Percentiles rank a stretch among this genome's conserved stretches.
phyloP scores from a whole-genome alignment of 305 asterid genomes.

The Fraxinus latifolia region DNA sequence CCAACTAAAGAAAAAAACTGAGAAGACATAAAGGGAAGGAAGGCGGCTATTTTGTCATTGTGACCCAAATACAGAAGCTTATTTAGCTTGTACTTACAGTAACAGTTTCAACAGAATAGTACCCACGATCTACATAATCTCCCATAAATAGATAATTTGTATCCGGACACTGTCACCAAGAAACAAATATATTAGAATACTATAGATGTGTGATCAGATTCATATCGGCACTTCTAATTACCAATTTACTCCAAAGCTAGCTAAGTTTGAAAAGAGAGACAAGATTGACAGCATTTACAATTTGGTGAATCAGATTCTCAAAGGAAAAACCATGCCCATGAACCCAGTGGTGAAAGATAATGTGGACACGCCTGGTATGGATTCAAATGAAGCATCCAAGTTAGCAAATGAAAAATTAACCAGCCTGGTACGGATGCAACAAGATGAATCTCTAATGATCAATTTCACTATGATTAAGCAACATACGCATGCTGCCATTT shows the following conservation, averaged over 20 bases:
- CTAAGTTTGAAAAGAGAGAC: background rate
- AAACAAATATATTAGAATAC: conserved; percentile 27
- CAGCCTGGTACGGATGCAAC: background rate
- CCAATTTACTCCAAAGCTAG: background rate
- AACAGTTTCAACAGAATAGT: conserved; percentile 75
- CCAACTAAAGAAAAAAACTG: background rate
- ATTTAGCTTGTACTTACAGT: conserved; percentile 44
- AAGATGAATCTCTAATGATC: background rate
- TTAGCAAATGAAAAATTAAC: background rate
- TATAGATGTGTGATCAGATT: background rate
- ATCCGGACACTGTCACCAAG: conserved; percentile 67
- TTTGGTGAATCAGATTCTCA: background rate
- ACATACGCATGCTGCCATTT: background rate
- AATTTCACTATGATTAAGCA: background rate
- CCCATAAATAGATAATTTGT: conserved; percentile 83
- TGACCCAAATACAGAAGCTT: background rate
- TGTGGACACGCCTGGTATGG: background rate
- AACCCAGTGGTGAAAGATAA: background rate
- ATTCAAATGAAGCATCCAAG: background rate
- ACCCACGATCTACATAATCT: conserved; percentile 80
- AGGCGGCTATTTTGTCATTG: background rate
- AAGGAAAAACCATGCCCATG: background rate
- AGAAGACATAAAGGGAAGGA: conserved; percentile 7
- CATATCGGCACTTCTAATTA: background rate
- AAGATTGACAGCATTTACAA: background rate